Evolutionary conservation across 495 filamentous ascomycete genomes (phyloP), one percentile per base, ranked within the genome.

Genomic region (Choiromyces venosus): DNA sequence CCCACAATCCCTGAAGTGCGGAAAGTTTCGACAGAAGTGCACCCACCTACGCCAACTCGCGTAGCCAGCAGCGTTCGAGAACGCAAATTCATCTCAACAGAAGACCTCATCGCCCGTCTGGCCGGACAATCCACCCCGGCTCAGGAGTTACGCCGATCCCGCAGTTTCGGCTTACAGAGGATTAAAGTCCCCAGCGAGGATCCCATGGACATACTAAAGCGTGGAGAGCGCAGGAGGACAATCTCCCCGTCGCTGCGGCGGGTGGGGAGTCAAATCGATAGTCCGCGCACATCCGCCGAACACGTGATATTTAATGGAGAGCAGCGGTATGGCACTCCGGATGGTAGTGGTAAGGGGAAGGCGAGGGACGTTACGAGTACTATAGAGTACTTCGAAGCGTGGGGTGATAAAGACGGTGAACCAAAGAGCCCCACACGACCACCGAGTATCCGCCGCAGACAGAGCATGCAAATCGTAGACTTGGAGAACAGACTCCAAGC

Each of bases 391-490:
- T 69, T 77, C 93, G 93, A 97, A 88, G 94, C 92, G 83, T 96
- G 89, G 86, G 95, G 96, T 83, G 94, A 97, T 83, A 92, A 91
- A 83, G 93, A 88, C 80, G 92, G 89, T 77, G 96, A 93, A 80
- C 93, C 94, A 78, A 90, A 90, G 81, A 98, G 96, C 78, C 95
- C 95, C 68, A 96, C 93, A 77, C 91, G 96, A 82, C 94, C 94
- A 82, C 93, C 94, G 82, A 97, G 93, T 86, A 90, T 96, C 86
- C 93, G 94, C 74, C 92, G 93, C 81, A 91, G 93, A 74, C 95
- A 95, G 83, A 97, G 93, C 86, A 92, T 97, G 90, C 95, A 97
- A 84, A 89, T 98, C 68, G 86, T 96, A 65, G 93, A 98, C 71
- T 88, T 98, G 61, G 88, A 92, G 78, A 80, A 74, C 18, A 68